These are phyloP conservation scores for Aspergillus mulundensis DNA, from an alignment of 495 filamentous ascomycete species.

Conservation along the genomic window DNA sequence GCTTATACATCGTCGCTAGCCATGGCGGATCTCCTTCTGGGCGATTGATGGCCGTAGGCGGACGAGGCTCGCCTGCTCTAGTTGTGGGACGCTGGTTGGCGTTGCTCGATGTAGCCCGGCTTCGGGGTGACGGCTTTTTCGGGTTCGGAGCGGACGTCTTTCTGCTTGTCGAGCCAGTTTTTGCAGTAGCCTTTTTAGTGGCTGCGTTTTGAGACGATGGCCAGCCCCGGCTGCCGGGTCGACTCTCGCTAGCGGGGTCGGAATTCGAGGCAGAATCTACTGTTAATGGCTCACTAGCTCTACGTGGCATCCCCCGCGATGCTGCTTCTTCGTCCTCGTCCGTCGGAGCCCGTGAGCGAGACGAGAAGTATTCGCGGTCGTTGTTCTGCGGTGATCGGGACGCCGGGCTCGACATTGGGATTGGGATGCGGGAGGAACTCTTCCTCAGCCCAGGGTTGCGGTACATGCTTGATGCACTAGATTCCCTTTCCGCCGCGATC, in stretches of 20 bases:
- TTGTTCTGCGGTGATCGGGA: conserved; percentile 60
- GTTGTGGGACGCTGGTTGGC: conserved; percentile 57
- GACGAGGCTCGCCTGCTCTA: conserved; percentile 54
- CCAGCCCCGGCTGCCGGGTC: conserved; percentile 43
- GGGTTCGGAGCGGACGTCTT: conserved; percentile 41
- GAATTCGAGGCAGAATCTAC: conserved; percentile 51
- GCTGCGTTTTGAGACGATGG: conserved; percentile 8
- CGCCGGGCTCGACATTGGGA: conserved; percentile 70
- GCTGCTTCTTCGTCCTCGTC: conserved; percentile 60
- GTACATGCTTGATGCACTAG: conserved; percentile 33
- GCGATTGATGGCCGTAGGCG: conserved; percentile 59
- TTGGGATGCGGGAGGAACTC: conserved; percentile 73
- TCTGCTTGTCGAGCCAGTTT: conserved; percentile 37
- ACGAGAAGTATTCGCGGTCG: conserved; percentile 66
- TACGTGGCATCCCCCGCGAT: conserved; percentile 56
- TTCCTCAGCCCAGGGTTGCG: conserved; percentile 42
- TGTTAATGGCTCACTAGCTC: conserved; percentile 67
- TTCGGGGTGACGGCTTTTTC: conserved; percentile 34
- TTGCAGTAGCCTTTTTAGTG: conserved; percentile 29
- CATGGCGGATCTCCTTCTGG: conserved; percentile 96
- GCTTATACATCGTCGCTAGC: conserved; percentile 92
- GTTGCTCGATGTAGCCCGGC: conserved; percentile 37
- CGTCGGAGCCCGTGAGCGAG: conserved; percentile 54
- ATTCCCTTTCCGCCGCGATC: conserved; percentile 68
- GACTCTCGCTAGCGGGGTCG: conserved; percentile 39